phyloP scores from a whole-genome alignment of 768 basidiomycete species.

The Leccinum rimulosum region DNA sequence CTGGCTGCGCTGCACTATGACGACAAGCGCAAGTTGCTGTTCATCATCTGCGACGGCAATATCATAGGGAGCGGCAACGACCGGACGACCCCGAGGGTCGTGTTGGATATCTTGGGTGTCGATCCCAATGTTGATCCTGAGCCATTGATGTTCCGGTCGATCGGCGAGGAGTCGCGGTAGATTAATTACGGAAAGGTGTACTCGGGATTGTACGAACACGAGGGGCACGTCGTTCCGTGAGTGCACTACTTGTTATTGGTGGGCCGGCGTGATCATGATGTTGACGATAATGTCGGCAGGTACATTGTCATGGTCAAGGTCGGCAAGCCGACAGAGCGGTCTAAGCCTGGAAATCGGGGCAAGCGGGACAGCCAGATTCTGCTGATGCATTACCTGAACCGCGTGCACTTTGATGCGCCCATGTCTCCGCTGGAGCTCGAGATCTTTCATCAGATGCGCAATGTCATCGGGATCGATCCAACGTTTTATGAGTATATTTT shows the following conservation, averaged over 20 bases:
- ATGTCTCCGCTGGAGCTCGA: slow-evolving; percentile 94
- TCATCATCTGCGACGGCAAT: slow-evolving; percentile 94
- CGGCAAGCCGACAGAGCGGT: slow-evolving; percentile 90
- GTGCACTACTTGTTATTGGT: too few relatives aligned
- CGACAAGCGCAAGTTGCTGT: slow-evolving; percentile 91
- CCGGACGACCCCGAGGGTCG: slow-evolving; percentile 87
- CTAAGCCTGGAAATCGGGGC: slow-evolving; percentile 90
- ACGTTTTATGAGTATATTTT: slow-evolving; percentile 98
- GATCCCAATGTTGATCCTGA: slow-evolving; percentile 90
- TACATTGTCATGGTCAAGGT: too few relatives aligned
- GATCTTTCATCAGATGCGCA: slow-evolving; percentile 96
- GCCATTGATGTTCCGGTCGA: too few relatives aligned
- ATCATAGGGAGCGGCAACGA: slow-evolving; percentile 96
- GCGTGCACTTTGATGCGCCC: slow-evolving; percentile 91
- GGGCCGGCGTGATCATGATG: too few relatives aligned
- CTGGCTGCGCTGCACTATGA: slow-evolving; percentile 89
- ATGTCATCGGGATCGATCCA: slow-evolving; percentile 95
- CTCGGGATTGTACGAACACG: too few relatives aligned
- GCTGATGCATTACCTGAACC: slow-evolving; percentile 86
- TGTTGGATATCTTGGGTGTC: slow-evolving; percentile 87
- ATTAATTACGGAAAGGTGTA: too few relatives aligned
- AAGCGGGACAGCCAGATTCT: slow-evolving; percentile 95
- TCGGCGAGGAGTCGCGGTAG: too few relatives aligned
- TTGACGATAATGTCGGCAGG: too few relatives aligned
- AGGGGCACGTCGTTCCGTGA: too few relatives aligned